Base-by-base conservation (phyloP, 2,329 filamentous ascomycete species). In the Dothideomycetes sp. region DNA sequence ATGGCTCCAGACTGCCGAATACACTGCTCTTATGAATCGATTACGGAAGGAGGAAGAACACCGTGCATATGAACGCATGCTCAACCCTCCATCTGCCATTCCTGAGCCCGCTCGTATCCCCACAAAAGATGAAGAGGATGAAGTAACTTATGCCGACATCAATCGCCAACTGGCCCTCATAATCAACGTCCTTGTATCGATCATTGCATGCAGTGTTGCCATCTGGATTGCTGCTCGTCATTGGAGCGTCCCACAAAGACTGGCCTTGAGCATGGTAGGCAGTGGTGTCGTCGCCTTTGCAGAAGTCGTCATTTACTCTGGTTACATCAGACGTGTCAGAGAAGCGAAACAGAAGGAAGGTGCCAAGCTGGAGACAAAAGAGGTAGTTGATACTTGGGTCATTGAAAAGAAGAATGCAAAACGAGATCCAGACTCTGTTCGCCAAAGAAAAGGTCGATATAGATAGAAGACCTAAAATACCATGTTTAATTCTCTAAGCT, bases 151-250 rank as follows among this genome's bases (percentile, higher is more conserved):
- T 48, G 72, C 74, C 24, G 84, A 91, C 45, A 70, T 91, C 1
- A 82, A 89, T 57, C 72, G 83, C n/a, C 85, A 91, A 54, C 65
- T 91, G 43, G 79, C 83, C 29, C 69, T 96, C 6, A 86, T 96
- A 37, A 71, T 94, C 53, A 98, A 96, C 59, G 86, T 96, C 36
- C 65, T 95, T 27, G 70, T 94, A 39, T 94, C 85, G 37, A 83
- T 95, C 39, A 66, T 89, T 3, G 84, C 88, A 31, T 83, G 82
- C 36, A 82, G 78, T 3, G 78, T 73, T 2, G 84, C 82, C 6
- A 72, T 91, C 23, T 91, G 84, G 84, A 70, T 87, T n/a, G 73
- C 74, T 12, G 81, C 81, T 1, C 70, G 78, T 36, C 84, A 82
- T 71, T 89, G 83, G 84, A 80, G 72, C 47, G 73, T 80, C 1